These are phyloP conservation scores for Cornus suecica DNA, from an alignment of 148 eudicot genomes.

Conservation along the genomic window DNA sequence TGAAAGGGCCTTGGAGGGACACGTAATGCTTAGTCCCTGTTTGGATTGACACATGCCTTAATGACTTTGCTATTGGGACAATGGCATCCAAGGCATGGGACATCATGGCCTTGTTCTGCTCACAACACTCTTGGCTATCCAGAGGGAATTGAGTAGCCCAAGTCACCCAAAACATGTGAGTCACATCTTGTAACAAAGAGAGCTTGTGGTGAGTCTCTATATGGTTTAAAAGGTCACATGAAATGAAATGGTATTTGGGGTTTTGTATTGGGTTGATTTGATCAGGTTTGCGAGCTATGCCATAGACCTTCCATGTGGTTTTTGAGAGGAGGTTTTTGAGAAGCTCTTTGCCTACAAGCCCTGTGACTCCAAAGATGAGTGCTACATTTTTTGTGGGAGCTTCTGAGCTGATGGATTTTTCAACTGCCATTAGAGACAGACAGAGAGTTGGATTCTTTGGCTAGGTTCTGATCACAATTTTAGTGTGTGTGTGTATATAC, in stretches of 20 bases:
- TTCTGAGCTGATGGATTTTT: constrained; percentile 13
- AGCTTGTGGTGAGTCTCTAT: constrained; percentile 48
- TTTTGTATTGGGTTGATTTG: constrained; percentile 16
- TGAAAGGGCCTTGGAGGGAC: constrained; percentile 28
- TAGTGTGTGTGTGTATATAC: too few relatives aligned
- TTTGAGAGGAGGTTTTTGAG: constrained; percentile 46
- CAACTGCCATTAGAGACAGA: constrained; percentile 23
- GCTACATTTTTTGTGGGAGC: constrained; percentile 44
- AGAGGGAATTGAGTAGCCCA: constrained; percentile 76
- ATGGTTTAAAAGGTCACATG: constrained; percentile 67
- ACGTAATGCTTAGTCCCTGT: constrained; percentile 85
- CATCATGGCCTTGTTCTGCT: constrained; percentile 81
- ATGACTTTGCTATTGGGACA: constrained; percentile 39
- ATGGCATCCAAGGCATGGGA: constrained; percentile 59
- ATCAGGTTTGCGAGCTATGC: constrained; percentile 57
- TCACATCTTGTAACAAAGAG: constrained; percentile 50
- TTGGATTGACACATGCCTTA: constrained; percentile 72
- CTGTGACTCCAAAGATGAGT: constrained; percentile 74
- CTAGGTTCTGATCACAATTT: constrained; percentile 1
- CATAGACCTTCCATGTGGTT: constrained; percentile 73
- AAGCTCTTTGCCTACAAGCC: constrained; percentile 83
- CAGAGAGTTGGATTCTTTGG: constrained; percentile 2
- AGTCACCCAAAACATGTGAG: constrained; percentile 85
- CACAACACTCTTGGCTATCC: constrained; percentile 60
- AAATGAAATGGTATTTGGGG: constrained; percentile 51